Evolutionary conservation across 352 stramenopile genomes (phyloP).

Genomic region (Phytophthora megakarya): DNA sequence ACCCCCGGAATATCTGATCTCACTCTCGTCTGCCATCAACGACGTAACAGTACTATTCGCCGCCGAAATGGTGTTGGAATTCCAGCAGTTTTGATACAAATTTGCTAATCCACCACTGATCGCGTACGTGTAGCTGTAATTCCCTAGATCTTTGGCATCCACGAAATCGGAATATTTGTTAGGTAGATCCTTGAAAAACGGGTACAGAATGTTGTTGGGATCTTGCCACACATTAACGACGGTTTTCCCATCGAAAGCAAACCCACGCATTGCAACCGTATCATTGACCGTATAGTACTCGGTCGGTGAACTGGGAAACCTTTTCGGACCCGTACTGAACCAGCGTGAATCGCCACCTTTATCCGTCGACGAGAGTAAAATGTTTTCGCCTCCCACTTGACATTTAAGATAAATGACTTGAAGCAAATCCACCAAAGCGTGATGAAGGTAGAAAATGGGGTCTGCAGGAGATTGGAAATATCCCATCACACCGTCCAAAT

Average conservation of each 20-base stretch:
- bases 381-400: slow-evolving; percentile 36
- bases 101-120: slow-evolving; percentile 48
- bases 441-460: slow-evolving; percentile 62
- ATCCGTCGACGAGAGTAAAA: slow-evolving; percentile 20
- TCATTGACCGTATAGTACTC: slow-evolving; percentile 2
- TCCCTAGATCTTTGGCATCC: slow-evolving; percentile 52
- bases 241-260: slow-evolving; percentile 20
- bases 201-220: slow-evolving; percentile 51
- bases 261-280: slow-evolving; percentile 35
- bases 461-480: slow-evolving; percentile 53
- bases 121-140: slow-evolving; percentile 69
- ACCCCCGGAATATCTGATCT: not conserved
- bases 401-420: slow-evolving; percentile 67
- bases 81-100: slow-evolving; percentile 56
- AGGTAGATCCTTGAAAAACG: slow-evolving; percentile 70
- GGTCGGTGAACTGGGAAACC: not conserved
- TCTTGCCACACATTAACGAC: slow-evolving; percentile 45
- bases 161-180: slow-evolving; percentile 46
- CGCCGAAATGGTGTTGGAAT: slow-evolving; percentile 33
- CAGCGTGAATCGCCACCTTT: slow-evolving; percentile 44
- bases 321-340: slow-evolving; percentile 38
- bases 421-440: slow-evolving; percentile 51
- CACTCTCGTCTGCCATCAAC: slow-evolving; percentile 7
- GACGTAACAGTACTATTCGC: slow-evolving; percentile 5
- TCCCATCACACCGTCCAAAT: slow-evolving; percentile 49